A percentile compares a stretch with the other conserved stretches of the same genome.
Conservation (phyloP, 352 stramenopile genomes). For the Phytophthora quininea region DNA sequence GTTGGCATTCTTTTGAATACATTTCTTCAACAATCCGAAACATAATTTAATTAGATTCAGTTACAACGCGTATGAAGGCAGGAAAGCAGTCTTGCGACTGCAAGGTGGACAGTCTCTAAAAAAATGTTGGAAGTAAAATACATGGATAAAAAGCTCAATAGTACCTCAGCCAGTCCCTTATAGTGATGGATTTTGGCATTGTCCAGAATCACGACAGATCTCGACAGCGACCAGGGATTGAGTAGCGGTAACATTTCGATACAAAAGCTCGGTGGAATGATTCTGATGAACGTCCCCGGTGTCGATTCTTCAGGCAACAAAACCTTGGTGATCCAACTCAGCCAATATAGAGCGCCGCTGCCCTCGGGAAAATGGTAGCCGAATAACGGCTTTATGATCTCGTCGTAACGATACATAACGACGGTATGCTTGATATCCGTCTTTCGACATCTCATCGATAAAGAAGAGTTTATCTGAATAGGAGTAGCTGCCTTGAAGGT, state of each 20-base stretch:
- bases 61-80: constrained; percentile 12
- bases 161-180: background rate
- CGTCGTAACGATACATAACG: constrained; percentile 1
- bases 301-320: background rate
- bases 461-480: background rate
- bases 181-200: background rate
- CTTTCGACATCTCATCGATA: background rate
- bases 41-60: constrained; percentile 19
- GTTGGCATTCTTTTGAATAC: constrained; percentile 24
- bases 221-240: background rate
- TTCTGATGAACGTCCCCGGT: background rate
- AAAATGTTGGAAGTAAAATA: background rate
- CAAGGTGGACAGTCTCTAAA: background rate
- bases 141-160: background rate
- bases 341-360: background rate
- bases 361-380: background rate
- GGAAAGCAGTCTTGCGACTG: background rate
- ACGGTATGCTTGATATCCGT: background rate
- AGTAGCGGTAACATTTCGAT: background rate
- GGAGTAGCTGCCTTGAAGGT: background rate
- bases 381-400: background rate
- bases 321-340: background rate
- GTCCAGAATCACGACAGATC: background rate
- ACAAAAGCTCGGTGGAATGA: background rate
- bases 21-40: constrained; percentile 76